Percentiles rank a stretch among this genome's conserved stretches.
phyloP scores from a whole-genome alignment of 345 rosid genomes.

The Cardamine chenopodiifolia region DNA sequence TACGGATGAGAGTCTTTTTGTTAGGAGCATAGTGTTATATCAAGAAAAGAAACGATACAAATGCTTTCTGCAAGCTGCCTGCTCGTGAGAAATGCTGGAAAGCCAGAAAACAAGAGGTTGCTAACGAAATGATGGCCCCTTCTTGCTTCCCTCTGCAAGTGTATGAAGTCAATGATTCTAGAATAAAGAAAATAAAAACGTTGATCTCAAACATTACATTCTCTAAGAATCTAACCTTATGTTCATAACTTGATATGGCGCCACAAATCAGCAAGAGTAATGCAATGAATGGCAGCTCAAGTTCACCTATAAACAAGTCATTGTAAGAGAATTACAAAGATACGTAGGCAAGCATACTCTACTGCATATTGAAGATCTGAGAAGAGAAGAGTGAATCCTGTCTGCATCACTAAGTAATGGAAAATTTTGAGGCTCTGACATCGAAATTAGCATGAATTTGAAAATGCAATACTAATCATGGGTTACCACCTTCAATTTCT shows the following conservation, averaged over 20 bases:
- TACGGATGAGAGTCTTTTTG: conserved; percentile 36
- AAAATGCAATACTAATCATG: not conserved
- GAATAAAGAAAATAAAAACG: conserved; percentile 2
- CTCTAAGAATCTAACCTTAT: conserved; percentile 56
- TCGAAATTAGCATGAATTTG: not conserved
- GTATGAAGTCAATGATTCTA: conserved; percentile 17
- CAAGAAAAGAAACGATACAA: conserved; percentile 53
- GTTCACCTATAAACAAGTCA: conserved; percentile 62
- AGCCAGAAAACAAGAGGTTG: conserved; percentile 69
- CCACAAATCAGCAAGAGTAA: conserved; percentile 67
- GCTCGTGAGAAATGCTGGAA: conserved; percentile 85
- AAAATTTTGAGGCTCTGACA: not conserved
- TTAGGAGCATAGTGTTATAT: conserved; percentile 26
- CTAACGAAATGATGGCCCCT: conserved; percentile 65
- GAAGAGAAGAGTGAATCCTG: not conserved
- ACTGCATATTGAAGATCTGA: not conserved
- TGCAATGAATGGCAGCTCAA: conserved; percentile 80
- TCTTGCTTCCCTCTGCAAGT: conserved; percentile 70
- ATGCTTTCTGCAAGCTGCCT: conserved; percentile 65
- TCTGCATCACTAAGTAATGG: not conserved
- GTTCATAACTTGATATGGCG: conserved; percentile 67
- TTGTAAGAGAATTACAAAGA: conserved; percentile 10
- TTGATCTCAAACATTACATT: conserved; percentile 10
- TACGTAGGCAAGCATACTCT: not conserved
- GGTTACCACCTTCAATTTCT: not conserved